Evolutionary conservation across 108 stramenopile species (phyloP).

Genomic region (Parietichytrium sp.): DNA sequence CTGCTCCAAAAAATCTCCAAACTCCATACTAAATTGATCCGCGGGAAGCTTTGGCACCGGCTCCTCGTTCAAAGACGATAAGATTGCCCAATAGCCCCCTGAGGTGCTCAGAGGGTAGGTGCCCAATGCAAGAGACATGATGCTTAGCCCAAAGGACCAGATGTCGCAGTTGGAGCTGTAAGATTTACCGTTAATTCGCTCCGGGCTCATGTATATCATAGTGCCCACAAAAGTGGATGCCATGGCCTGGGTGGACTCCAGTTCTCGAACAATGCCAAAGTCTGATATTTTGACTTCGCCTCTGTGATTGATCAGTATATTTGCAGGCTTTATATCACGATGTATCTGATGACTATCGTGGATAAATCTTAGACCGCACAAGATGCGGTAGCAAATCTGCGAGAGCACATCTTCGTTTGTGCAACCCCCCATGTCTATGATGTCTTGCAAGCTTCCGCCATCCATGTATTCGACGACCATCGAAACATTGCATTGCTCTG

Average conservation of each 20-base stretch:
- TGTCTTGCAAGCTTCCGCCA: conserved; percentile 48
- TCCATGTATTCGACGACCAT: conserved; percentile 58
- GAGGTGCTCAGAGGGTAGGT: conserved; percentile 44
- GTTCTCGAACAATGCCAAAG: conserved; percentile 47
- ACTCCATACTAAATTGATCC: not conserved
- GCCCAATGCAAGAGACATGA: conserved; percentile 65
- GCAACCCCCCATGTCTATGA: conserved; percentile 54
- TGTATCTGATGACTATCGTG: conserved; percentile 60
- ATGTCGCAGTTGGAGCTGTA: conserved; percentile 59
- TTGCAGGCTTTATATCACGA: conserved; percentile 71
- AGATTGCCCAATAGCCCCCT: conserved; percentile 44
- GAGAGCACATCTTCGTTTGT: conserved; percentile 56
- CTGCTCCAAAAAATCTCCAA: conserved; percentile 17
- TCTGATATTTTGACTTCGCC: conserved; percentile 40
- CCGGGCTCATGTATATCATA: conserved; percentile 66
- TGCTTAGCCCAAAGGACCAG: conserved; percentile 65
- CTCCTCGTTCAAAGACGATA: conserved; percentile 42
- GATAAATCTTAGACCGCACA: conserved; percentile 57
- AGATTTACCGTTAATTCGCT: conserved; percentile 57
- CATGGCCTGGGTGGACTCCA: conserved; percentile 42
- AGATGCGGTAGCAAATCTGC: conserved; percentile 45
- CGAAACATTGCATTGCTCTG: conserved; percentile 51
- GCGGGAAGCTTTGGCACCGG: conserved; percentile 31
- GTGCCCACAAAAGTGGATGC: conserved; percentile 68
- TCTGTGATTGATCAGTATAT: conserved; percentile 42